Evolutionary conservation across 2,329 filamentous ascomycete genomes (phyloP), one percentile per base, ranked within the genome.

Genomic region (Waltergamsia citrina): DNA sequence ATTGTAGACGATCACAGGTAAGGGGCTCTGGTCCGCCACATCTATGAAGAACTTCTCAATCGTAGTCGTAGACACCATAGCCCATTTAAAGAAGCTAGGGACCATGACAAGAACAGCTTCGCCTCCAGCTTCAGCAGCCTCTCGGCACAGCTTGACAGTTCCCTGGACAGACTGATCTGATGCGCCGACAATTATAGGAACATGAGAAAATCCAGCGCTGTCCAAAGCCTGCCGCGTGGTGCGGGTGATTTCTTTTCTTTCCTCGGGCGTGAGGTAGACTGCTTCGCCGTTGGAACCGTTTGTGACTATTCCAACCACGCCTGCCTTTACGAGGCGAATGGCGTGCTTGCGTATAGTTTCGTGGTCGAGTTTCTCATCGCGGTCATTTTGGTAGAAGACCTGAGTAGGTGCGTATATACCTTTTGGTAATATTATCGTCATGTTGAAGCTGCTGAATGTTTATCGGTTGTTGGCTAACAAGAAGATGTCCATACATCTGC

Each of bases 251-350:
- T 21, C 7, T 3, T 29, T 26, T 15, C 39, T 38, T 24, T 45
- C 43, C 10, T 34, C 25, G 7, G 34, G n/a, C 3, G 38, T 33
- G 12, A 43, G 34, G 34, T 81, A 76, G 22, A 81, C 77, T 12
- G 78, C 76, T 60, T 82, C 78, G 33, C 78, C 77, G 52, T 81
- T 81, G 26, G 76, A 81, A 39, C 78, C 78, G 70, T 79, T 78
- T 38, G 73, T 74, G 20, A 81, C 73, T 27, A 82, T 66, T n/a
- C 78, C 77, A 23, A 72, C 73, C n/a, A 81, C 67, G 6, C 78
- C 78, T 26, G 76, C 74, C 53, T 76, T 61, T 17, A 74, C 76
- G 32, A 81, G 68, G 31, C 75, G 72, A 22, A 80, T 67, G 23
- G 74, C 71, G 48, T 82, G 78, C 40, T 64, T 32, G 16, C 18